phyloP scores from a whole-genome alignment of 2,329 filamentous ascomycete genomes.

The Monosporascus sp. region DNA sequence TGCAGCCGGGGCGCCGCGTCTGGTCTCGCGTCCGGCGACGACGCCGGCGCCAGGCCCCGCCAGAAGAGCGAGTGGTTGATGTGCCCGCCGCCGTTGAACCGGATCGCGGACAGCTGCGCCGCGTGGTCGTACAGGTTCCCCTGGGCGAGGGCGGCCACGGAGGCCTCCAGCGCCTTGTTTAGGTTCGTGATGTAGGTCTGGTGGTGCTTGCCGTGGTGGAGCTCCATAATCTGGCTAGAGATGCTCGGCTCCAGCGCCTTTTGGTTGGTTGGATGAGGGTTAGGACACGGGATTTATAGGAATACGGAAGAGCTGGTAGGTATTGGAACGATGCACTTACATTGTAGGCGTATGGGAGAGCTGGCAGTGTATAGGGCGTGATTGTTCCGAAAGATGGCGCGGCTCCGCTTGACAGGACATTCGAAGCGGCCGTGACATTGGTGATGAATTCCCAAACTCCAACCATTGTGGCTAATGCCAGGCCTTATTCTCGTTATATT shows the following conservation, averaged over 20 bases:
- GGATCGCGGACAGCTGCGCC: constrained; percentile 63
- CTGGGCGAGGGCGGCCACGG: constrained; percentile 51
- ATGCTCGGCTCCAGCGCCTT: constrained; percentile 70
- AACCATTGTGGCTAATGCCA: background rate
- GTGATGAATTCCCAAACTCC: background rate
- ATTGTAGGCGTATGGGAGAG: constrained; percentile 67
- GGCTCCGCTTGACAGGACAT: background rate
- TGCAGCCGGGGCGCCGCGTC: constrained; percentile 53
- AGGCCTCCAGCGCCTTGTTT: constrained; percentile 60
- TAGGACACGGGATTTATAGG: background rate
- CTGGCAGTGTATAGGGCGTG: constrained; percentile 53
- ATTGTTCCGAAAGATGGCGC: background rate
- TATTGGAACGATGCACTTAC: constrained; percentile 38
- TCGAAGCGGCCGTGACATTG: background rate
- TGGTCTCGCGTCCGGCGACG: constrained; percentile 51
- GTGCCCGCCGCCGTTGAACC: constrained; percentile 88
- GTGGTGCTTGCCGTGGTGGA: constrained; percentile 77
- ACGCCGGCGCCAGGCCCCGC: constrained; percentile 70
- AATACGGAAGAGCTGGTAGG: background rate
- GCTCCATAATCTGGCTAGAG: constrained; percentile 73
- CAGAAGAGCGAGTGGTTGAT: constrained; percentile 93
- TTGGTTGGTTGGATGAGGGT: background rate
- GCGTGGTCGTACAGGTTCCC: constrained; percentile 56
- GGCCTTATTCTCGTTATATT: background rate
- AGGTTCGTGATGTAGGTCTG: constrained; percentile 74